Evolutionary conservation across 495 filamentous ascomycete species (phyloP), one percentile per base, ranked within the genome.

Genomic region (Oleoguttula mirabilis): DNA sequence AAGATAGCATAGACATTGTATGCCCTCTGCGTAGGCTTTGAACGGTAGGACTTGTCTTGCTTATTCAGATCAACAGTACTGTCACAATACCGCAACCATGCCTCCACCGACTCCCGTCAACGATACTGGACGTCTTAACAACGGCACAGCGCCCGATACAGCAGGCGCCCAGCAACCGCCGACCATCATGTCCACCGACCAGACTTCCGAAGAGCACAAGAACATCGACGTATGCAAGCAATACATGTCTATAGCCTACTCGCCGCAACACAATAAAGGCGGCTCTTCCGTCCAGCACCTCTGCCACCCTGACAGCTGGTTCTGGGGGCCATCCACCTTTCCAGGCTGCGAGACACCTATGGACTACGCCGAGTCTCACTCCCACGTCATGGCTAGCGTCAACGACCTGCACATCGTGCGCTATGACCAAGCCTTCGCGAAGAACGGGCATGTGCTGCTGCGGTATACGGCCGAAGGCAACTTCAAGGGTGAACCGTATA

Each of bases 181-280:
- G 12, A 48, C 49, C 4, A 23, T 48, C 16, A 43, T 48, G 39
- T 32, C 39, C n/a, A 48, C 41, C 3, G 44, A 39, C 6, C 49
- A 52, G 27, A 48, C 39, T 10, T 14, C 16, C 1, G 39, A 52
- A n/a, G 50, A 49, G 16, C 28, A 62, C 56, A 57, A 51, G 50
- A 62, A 61, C 39, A 61, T 62, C 31, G 56, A 49, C 21, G 32
- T 59, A 3, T 57, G 54, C 39, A 55, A 61, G 42, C 51, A 62
- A 16, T 62, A 60, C 54, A 62, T 60, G 58, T 42, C 43, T 21
- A 55, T 60, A 17, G 47, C 58, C 19, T 60, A 62, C 41, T 54
- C 50, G 3, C 59, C 59, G 0, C 48, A 35, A 34, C 14, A 54
- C 10, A 61, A 59, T 47, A 55, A 48, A 28, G 51, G 59, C 23